Evolutionary conservation across 2,329 filamentous ascomycete species (phyloP).

Genomic region (Fusarium sp.): DNA sequence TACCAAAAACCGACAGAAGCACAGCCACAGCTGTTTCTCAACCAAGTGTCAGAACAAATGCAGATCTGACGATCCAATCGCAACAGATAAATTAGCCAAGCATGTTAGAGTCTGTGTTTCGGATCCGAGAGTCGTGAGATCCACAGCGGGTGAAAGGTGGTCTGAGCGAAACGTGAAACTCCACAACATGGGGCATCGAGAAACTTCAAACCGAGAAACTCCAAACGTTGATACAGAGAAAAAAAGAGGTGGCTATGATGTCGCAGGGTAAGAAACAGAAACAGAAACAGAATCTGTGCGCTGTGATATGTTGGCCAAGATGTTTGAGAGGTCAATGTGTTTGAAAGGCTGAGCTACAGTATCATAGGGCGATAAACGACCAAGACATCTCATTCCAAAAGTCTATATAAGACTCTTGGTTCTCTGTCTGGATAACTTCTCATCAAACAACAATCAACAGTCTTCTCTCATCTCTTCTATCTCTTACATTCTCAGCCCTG

Average conservation of each 20-base stretch:
- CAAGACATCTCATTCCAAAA: neutral
- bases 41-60: too few species aligned
- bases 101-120: constrained; percentile 9
- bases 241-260: neutral
- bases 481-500: neutral
- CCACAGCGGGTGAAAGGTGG: neutral
- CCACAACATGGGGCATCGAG: neutral
- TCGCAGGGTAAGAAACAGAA: neutral
- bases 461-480: neutral
- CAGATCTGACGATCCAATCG: constrained; percentile 10
- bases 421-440: neutral
- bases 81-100: constrained; percentile 1
- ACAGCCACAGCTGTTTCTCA: neutral
- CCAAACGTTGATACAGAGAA: neutral
- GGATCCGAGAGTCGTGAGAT: neutral
- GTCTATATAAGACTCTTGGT: constrained; percentile 5
- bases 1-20: neutral
- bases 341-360: neutral
- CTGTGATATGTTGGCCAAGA: neutral
- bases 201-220: constrained; percentile 15
- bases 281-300: constrained; percentile 16
- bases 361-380: neutral
- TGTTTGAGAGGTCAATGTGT: neutral
- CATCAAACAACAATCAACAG: constrained; percentile 1
- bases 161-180: constrained; percentile 30